These are phyloP conservation scores for Sclerotinia subarctica DNA, from an alignment of 2,329 filamentous ascomycete genomes.

Conservation along the genomic window DNA sequence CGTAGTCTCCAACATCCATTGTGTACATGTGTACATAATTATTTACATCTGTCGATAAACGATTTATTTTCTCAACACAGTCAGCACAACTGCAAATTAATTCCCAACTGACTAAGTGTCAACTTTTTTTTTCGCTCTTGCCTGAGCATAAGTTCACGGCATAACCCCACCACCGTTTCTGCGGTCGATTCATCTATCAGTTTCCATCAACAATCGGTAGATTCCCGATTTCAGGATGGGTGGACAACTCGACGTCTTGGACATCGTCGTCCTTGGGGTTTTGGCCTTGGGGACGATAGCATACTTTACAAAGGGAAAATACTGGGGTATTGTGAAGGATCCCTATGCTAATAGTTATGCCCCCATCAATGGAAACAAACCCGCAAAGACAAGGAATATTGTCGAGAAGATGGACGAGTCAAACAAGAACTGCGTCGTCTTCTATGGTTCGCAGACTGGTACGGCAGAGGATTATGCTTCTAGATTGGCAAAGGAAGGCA, in stretches of 20 bases:
- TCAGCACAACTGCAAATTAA: slow-evolving; percentile 6
- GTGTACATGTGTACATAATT: slow-evolving; percentile 21
- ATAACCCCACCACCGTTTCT: background rate
- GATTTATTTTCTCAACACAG: background rate
- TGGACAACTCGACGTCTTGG: slow-evolving; percentile 96
- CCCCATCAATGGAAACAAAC: slow-evolving; percentile 66
- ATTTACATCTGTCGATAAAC: slow-evolving; percentile 9
- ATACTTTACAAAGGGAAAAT: slow-evolving; percentile 96
- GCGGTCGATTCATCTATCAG: background rate
- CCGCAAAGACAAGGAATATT: slow-evolving; percentile 86
- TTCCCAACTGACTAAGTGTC: background rate
- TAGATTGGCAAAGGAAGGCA: slow-evolving; percentile 92
- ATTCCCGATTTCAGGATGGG: slow-evolving; percentile 41
- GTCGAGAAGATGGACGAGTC: slow-evolving; percentile 94
- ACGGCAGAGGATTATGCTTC: slow-evolving; percentile 98
- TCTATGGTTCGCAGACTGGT: slow-evolving; percentile 97
- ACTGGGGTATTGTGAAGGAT: slow-evolving; percentile 87
- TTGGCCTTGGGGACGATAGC: slow-evolving; percentile 84
- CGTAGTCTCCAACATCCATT: slow-evolving; percentile 7
- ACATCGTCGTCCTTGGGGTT: slow-evolving; percentile 83
- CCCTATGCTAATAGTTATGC: slow-evolving; percentile 77
- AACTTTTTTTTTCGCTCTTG: slow-evolving; percentile 29
- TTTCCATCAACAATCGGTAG: background rate
- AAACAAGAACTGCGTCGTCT: slow-evolving; percentile 95
- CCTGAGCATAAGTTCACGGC: slow-evolving; percentile 6